Percentiles rank a stretch among this genome's conserved stretches.
Conservation (phyloP, 176 grass and related monocot species). For the Rhynchospora pubera region DNA sequence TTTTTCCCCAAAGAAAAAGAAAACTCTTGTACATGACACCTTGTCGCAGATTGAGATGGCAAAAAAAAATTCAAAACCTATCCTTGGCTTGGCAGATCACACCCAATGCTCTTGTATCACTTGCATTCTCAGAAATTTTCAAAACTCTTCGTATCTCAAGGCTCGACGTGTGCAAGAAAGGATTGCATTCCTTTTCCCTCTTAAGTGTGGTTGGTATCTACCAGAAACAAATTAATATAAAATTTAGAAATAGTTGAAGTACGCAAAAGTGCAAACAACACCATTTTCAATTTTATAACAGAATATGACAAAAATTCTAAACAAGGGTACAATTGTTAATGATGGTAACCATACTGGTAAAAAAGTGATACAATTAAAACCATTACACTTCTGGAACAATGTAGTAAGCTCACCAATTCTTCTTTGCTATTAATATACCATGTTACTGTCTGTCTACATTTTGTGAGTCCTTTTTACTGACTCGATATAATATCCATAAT, state of each 20-base stretch:
- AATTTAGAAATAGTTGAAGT: neutral
- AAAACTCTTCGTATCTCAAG: conserved; percentile 56
- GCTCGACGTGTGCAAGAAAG: conserved; percentile 77
- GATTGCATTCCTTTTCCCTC: conserved; percentile 91
- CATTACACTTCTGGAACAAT: neutral
- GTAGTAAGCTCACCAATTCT: neutral
- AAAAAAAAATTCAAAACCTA: conserved; percentile 51
- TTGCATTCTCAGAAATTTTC: conserved; percentile 61
- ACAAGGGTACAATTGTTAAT: neutral
- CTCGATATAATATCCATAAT: too few relatives aligned
- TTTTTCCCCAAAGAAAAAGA: conserved; percentile 23
- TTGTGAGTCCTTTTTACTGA: neutral
- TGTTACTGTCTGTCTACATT: neutral
- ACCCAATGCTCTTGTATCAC: conserved; percentile 57
- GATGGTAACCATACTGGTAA: neutral
- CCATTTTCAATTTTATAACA: neutral
- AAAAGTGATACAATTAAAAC: neutral
- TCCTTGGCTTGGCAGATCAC: conserved; percentile 71
- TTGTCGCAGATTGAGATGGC: conserved; percentile 8
- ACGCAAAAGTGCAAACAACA: neutral
- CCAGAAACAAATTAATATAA: conserved; percentile 6
- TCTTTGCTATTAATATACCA: neutral
- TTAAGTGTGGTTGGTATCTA: conserved; percentile 85
- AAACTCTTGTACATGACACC: conserved; percentile 2
- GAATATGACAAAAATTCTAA: neutral